A percentile compares a stretch with the other conserved stretches of the same genome.
Conservation (phyloP, 1,284 basidiomycete species). For the Boletus sp. region DNA sequence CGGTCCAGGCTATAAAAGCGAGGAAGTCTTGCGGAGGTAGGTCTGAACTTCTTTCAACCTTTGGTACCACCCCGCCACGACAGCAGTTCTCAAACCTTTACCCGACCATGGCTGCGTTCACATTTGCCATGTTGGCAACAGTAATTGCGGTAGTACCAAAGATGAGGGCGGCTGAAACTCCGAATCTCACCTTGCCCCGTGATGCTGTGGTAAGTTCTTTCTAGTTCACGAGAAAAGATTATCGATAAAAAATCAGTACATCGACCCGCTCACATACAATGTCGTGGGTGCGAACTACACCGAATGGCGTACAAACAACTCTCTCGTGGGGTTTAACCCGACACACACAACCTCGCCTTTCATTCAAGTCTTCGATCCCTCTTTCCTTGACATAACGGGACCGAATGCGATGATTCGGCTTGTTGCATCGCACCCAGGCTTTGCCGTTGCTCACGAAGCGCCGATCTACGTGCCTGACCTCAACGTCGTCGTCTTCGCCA, state of each 20-base stretch:
- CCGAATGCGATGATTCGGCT: slow-evolving; percentile 51
- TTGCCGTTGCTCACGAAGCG: slow-evolving; percentile 73
- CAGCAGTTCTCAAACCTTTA: not conserved
- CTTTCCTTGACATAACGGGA: slow-evolving; percentile 61
- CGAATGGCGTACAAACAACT: slow-evolving; percentile 33
- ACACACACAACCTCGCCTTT: slow-evolving; percentile 48
- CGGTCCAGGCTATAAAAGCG: no score
- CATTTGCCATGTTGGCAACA: not conserved
- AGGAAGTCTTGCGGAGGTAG: no score
- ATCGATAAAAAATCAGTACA: slow-evolving; percentile 45
- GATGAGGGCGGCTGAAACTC: not conserved
- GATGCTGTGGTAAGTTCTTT: slow-evolving; percentile 17
- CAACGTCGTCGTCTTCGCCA: slow-evolving; percentile 57
- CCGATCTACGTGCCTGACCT: slow-evolving; percentile 59
- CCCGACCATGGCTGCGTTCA: slow-evolving; percentile 1
- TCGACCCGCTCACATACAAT: slow-evolving; percentile 42
- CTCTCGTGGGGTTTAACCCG: slow-evolving; percentile 44
- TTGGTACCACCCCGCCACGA: no score
- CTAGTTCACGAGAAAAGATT: not conserved
- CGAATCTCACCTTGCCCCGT: slow-evolving; percentile 8
- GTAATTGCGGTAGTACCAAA: not conserved
- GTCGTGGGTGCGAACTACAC: slow-evolving; percentile 39
- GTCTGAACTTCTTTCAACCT: no score
- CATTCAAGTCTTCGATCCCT: slow-evolving; percentile 65
- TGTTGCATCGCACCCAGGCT: slow-evolving; percentile 55